Percentiles rank a stretch among this genome's conserved stretches.
These are phyloP conservation scores for Xylariaceae sp. DNA, from an alignment of 2,329 filamentous ascomycete genomes.

Conservation along the genomic window DNA sequence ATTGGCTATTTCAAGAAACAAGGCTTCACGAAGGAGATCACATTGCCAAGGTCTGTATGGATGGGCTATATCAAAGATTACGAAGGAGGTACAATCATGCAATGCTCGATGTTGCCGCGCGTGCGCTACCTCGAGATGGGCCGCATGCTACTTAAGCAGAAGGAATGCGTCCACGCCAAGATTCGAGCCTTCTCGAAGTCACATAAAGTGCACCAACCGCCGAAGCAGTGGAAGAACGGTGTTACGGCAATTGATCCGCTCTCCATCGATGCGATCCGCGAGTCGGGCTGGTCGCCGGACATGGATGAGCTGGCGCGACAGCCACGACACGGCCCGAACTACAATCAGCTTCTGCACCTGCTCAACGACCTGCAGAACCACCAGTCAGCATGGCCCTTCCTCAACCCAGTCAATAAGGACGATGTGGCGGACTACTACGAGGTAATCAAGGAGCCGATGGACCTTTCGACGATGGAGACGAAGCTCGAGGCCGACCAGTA, in stretches of 20 bases:
- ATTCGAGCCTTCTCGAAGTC: constrained; percentile 87
- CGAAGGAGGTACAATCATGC: constrained; percentile 97
- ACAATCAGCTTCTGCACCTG: constrained; percentile 89
- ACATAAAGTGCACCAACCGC: constrained; percentile 85
- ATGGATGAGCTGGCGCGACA: constrained; percentile 98
- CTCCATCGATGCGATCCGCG: constrained; percentile 85
- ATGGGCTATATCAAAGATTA: constrained; percentile 99
- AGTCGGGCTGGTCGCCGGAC: constrained; percentile 92
- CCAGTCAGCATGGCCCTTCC: constrained; percentile 91
- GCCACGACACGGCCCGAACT: constrained; percentile 94
- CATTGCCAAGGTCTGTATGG: constrained; percentile 84
- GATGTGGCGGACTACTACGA: constrained; percentile 99
- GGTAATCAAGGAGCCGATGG: constrained; percentile 98
- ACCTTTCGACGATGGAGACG: constrained; percentile 91
- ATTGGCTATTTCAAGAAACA: constrained; percentile 99
- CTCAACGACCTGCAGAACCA: constrained; percentile 97
- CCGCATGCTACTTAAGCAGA: constrained; percentile 93
- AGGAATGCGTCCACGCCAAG: constrained; percentile 90
- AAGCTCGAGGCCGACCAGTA: constrained; percentile 96
- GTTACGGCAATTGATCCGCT: constrained; percentile 77
- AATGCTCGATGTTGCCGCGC: constrained; percentile 92
- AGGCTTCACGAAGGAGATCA: constrained; percentile 96
- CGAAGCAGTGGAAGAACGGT: constrained; percentile 81
- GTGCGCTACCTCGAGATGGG: constrained; percentile 90
- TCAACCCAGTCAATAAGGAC: constrained; percentile 90